Conservation (phyloP, 371 early-diverging fungal species). For the Fennellomyces sp. region DNA sequence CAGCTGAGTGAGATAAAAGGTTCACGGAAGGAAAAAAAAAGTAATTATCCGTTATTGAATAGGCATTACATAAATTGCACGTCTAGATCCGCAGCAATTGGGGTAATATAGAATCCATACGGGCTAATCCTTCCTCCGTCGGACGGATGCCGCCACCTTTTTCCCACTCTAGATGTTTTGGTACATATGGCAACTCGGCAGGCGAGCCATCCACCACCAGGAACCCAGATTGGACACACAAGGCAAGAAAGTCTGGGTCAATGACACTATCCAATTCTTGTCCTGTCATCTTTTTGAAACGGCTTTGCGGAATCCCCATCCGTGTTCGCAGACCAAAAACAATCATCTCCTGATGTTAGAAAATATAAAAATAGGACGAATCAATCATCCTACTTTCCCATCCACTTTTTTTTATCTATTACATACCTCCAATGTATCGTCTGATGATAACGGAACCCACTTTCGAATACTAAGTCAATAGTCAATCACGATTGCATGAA, state of each 20-base stretch:
- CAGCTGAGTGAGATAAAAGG: too few relatives aligned
- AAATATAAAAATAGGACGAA: not conserved
- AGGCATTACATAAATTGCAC: too few relatives aligned
- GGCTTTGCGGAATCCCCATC: slow-evolving; percentile 51
- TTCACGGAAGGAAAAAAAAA: too few relatives aligned
- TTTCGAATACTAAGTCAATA: slow-evolving; percentile 25
- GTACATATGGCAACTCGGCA: slow-evolving; percentile 12
- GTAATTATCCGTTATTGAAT: too few relatives aligned
- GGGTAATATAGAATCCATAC: slow-evolving; percentile 43
- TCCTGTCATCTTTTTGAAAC: slow-evolving; percentile 38
- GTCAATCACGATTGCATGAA: not conserved
- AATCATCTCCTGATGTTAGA: slow-evolving; percentile 55
- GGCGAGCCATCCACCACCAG: slow-evolving; percentile 22
- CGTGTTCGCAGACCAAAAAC: slow-evolving; percentile 75
- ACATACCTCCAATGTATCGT: slow-evolving; percentile 19
- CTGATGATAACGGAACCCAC: slow-evolving; percentile 15
- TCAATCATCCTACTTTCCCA: too few relatives aligned
- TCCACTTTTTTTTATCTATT: not conserved
- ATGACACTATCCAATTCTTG: slow-evolving; percentile 26
- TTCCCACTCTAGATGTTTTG: slow-evolving; percentile 17
- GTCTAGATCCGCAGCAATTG: slow-evolving; percentile 2
- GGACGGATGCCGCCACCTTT: slow-evolving; percentile 36
- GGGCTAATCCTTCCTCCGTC: slow-evolving; percentile 41
- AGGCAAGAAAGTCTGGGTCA: slow-evolving; percentile 22
- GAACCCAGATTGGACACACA: slow-evolving; percentile 25